Evolutionary conservation across 2,329 filamentous ascomycete species (phyloP).

Genomic region (Aspergillus arachidicola): DNA sequence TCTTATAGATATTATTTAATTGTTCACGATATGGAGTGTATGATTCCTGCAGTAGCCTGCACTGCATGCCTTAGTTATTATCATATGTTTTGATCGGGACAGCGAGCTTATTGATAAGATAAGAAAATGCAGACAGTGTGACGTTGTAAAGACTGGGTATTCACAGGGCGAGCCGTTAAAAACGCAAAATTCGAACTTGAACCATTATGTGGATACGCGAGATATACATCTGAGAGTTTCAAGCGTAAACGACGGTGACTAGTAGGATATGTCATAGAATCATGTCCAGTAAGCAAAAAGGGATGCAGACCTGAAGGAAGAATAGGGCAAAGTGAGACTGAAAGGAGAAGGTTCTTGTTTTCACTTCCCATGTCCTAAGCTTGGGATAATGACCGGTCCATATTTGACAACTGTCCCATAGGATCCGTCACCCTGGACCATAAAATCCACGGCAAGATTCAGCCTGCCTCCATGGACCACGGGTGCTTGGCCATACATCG

Average conservation of each 20-base stretch:
- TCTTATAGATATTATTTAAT: background rate
- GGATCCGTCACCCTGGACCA: constrained; percentile 87
- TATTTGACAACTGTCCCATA: constrained; percentile 89
- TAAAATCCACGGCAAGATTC: constrained; percentile 91
- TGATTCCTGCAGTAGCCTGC: background rate
- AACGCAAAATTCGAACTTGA: background rate
- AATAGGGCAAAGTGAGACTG: background rate
- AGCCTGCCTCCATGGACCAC: constrained; percentile 49
- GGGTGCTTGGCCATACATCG: constrained; percentile 40
- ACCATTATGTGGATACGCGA: background rate
- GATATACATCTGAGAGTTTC: background rate
- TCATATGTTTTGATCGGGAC: background rate
- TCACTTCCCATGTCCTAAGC: constrained; percentile 72
- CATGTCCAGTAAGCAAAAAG: background rate
- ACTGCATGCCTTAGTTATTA: background rate
- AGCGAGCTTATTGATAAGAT: constrained; percentile 2
- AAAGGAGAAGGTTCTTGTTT: background rate
- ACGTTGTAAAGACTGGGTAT: background rate
- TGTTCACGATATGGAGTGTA: background rate
- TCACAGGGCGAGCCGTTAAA: background rate
- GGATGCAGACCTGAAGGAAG: background rate
- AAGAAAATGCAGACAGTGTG: background rate
- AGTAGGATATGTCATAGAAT: background rate
- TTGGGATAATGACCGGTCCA: constrained; percentile 92
- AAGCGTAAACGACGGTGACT: background rate